Percentiles rank a stretch among this genome's conserved stretches.
Evolutionary conservation across 495 filamentous ascomycete species (phyloP).

Genomic region (Chaetomium tenue): DNA sequence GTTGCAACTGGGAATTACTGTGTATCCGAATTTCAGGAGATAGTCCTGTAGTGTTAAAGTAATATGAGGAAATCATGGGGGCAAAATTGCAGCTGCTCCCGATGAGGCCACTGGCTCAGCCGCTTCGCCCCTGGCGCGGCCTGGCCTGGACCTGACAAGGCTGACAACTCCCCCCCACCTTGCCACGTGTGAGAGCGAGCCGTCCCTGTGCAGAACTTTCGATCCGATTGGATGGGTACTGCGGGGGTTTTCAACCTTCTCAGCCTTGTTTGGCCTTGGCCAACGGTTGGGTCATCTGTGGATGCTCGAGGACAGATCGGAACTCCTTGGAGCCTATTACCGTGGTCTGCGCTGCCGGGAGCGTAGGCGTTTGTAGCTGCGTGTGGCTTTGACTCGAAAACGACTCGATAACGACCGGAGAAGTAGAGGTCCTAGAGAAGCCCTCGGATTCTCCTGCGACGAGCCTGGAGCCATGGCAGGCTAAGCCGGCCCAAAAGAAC

Average conservation of each 20-base stretch:
- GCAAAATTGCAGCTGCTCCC: not conserved
- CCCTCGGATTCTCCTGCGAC: not conserved
- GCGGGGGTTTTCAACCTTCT: not conserved
- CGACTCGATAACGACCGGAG: not conserved
- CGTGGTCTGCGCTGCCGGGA: not conserved
- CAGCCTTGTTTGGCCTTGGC: constrained; percentile 14
- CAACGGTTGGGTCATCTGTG: not conserved
- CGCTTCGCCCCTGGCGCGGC: constrained; percentile 2
- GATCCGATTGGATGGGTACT: constrained; percentile 7
- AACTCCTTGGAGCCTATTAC: not conserved
- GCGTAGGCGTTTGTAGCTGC: too few relatives aligned
- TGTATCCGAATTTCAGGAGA: too few relatives aligned
- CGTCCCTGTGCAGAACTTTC: not conserved
- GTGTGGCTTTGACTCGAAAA: too few relatives aligned
- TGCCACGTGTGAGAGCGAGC: constrained; percentile 2
- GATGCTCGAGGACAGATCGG: not conserved
- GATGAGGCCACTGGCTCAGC: constrained; percentile 4
- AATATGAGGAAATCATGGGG: too few relatives aligned
- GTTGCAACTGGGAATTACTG: too few relatives aligned
- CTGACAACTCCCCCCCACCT: not conserved
- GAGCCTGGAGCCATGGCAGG: not conserved
- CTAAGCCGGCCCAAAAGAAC: not conserved
- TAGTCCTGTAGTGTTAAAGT: too few relatives aligned
- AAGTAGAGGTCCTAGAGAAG: not conserved
- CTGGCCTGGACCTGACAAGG: constrained; percentile 10